Percentiles rank a stretch among this genome's conserved stretches.
Conservation (phyloP, 2,329 filamentous ascomycete genomes). For the Claviceps maximensis region DNA sequence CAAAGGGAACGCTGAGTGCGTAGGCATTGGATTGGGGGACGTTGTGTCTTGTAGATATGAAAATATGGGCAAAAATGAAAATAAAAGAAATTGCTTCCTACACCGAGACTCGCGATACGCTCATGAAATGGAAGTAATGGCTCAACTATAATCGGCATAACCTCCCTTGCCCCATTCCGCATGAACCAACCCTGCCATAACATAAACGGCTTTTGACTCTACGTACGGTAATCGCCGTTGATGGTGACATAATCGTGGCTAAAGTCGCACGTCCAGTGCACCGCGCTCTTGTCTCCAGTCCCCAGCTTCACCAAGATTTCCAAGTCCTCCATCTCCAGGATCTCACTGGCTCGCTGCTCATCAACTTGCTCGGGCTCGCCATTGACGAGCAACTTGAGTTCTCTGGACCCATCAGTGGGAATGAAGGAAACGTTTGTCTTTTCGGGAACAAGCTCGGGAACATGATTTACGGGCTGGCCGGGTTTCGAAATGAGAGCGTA, state of each 20-base stretch:
- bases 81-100: background rate
- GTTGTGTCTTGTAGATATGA: background rate
- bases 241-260: slow-evolving; percentile 68
- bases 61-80: background rate
- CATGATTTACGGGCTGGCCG: slow-evolving; percentile 41
- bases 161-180: too few species aligned
- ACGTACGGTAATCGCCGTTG: slow-evolving; percentile 57
- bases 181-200: too few species aligned
- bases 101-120: too few species aligned
- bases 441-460: slow-evolving; percentile 51
- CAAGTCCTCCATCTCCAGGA: slow-evolving; percentile 63
- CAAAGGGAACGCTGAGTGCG: slow-evolving; percentile 75
- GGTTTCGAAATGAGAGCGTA: slow-evolving; percentile 56
- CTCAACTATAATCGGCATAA: background rate
- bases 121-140: background rate
- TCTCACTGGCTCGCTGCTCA: slow-evolving; percentile 63
- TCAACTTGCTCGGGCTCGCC: slow-evolving; percentile 72
- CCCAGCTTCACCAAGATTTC: slow-evolving; percentile 66
- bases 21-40: slow-evolving; percentile 16
- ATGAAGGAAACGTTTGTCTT: slow-evolving; percentile 69
- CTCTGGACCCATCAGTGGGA: slow-evolving; percentile 60
- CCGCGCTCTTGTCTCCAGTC: slow-evolving; percentile 53
- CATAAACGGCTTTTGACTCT: slow-evolving; percentile 1
- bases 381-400: slow-evolving; percentile 63
- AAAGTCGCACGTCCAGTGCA: slow-evolving; percentile 79